Evolutionary conservation across 208 protist species (phyloP), one percentile per base, ranked within the genome.

Genomic region (Leptomonas pyrrhocoris): DNA sequence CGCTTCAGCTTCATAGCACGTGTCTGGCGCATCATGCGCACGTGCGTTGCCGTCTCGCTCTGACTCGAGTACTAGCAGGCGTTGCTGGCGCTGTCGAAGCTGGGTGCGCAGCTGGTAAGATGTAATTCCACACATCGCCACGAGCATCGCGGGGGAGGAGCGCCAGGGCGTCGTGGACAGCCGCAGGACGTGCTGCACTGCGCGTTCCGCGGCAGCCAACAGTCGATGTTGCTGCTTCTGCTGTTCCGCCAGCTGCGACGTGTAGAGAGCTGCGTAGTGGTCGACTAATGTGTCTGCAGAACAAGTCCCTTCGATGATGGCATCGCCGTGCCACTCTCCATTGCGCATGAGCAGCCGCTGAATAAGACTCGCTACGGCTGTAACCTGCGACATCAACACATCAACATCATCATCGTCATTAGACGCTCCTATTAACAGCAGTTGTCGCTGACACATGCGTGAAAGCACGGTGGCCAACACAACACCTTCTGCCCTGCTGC

Each of bases 211-310:
- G 16, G 71, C 62, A 5, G 71, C 62, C 34, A 77, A 56, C 18
- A 77, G 49, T 30, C 71, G 71, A 36, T 77, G 63, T 18, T 71
- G 71, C 31, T 58, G 64, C 46, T 45, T 36, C 40, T 77, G 63
- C 42, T 51, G 53, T 46, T 23, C 21, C 71, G 65, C 71, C 4
- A 43, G 36, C 6, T 36, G 62, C 21, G 34, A 3, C 15, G 7
- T 16, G 28, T 25, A 18, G 69, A 45, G 48, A 59, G 48, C 2
- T 36, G 49, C 42, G 0, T n/a, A n/a, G 16, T 21, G 2, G 16
- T n/a, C 43, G 7, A n/a, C 5, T n/a, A 48, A 15, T 18, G 43
- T 2, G 16, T 15, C 43, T 19, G 43, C 43, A 19, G 43, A 15
- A 19, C 5, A n/a, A 18, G 2, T 12, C 16, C 43, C 4, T 3